Evolutionary conservation across 345 rosid species (phyloP), one percentile per base, ranked within the genome.

Genomic region (Eucalyptus marginata): DNA sequence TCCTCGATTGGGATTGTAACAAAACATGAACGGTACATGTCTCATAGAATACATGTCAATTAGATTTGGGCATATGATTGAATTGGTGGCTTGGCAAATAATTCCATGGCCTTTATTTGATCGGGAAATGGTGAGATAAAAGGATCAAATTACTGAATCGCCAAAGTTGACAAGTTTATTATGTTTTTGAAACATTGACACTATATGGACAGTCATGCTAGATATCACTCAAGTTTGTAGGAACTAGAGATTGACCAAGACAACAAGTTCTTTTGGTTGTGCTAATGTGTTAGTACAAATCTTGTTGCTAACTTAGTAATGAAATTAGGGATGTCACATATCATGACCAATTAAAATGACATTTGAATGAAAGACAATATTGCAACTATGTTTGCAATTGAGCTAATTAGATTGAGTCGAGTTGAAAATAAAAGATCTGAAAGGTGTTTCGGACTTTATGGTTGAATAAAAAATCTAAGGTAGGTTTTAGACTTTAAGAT

Each of bases 1-100:
- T 54, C 11, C 5, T 54, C 0, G 12, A 3, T 22, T 0, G 12
- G 5, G 59, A 22, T 54, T 54, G 0, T 54, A 22, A 54, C 0
- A 0, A 0, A 56, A 6, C 2, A 56, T 22, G 59, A 56, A 1
- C 0, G 0, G 27, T 56, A 0, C 1, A 56, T 9, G 27, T 56
- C 27, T 22, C 12, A 22, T 56, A 56, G 0, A 56, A 9, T 56
- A 56, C 27, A 56, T 56, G 5, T 8, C 27, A 22, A 9, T 22
- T 56, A 56, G 11, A 56, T 56, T 56, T 56, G 1, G 0, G 12
- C 0, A 56, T 56, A 22, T 56, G 59, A 56, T 56, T 0, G 5
- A 22, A 22, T 56, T 56, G 1, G 5, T 22, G 0, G 0, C 27
- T 56, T 56, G 59, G 4, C 5, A 56, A 56, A 56, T 22, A 56